Percentiles rank a stretch among this genome's conserved stretches.
phyloP scores from a whole-genome alignment of 495 filamentous ascomycete species.

The Filosporella fistucella region DNA sequence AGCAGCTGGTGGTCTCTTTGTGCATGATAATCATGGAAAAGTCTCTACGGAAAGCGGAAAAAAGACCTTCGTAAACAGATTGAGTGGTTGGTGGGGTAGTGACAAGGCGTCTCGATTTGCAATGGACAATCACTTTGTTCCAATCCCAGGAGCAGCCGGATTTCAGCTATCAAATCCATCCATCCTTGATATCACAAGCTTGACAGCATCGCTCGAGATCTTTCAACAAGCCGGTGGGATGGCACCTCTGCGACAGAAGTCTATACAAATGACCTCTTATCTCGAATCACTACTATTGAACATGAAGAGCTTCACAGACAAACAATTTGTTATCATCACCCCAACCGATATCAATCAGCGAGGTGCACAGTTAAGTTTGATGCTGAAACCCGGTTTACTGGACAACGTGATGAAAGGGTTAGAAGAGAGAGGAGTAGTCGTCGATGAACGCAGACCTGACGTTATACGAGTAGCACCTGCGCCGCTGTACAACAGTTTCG shows the following conservation, averaged over 20 bases:
- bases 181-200: constrained; percentile 61
- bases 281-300: constrained; percentile 63
- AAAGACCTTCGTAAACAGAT: constrained; percentile 16
- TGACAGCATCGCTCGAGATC: constrained; percentile 73
- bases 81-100: constrained; percentile 90
- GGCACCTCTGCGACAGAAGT: constrained; percentile 65
- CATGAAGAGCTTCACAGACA: constrained; percentile 33
- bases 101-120: constrained; percentile 70
- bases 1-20: constrained; percentile 79
- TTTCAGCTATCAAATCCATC: constrained; percentile 69
- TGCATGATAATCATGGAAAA: constrained; percentile 70
- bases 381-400: constrained; percentile 62
- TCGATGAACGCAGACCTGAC: constrained; percentile 86
- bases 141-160: constrained; percentile 63
- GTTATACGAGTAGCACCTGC: constrained; percentile 91
- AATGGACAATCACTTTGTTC: constrained; percentile 77
- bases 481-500: constrained; percentile 82
- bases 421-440: constrained; percentile 66
- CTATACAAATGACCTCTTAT: constrained; percentile 70
- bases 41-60: constrained; percentile 36
- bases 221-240: constrained; percentile 72
- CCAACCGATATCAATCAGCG: constrained; percentile 65
- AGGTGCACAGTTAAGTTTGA: constrained; percentile 83
- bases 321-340: constrained; percentile 71
- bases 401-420: constrained; percentile 63